phyloP scores from a whole-genome alignment of 768 basidiomycete species.

The Boletellus sp. region DNA sequence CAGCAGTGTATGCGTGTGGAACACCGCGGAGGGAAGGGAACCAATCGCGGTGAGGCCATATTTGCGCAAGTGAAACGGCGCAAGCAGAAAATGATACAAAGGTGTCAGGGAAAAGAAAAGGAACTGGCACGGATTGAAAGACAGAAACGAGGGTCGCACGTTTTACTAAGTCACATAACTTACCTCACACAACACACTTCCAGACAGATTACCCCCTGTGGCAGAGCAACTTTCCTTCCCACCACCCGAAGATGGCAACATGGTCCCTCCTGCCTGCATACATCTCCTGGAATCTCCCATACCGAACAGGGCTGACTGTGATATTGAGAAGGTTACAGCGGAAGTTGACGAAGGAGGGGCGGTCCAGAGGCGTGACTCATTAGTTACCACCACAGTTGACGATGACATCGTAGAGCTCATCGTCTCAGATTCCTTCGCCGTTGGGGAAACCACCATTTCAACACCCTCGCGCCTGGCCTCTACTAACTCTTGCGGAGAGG shows the following conservation, averaged over 20 bases:
- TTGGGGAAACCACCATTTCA: not conserved
- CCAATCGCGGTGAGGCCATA: constrained; percentile 13
- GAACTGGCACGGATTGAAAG: not conserved
- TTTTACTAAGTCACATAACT: constrained; percentile 8
- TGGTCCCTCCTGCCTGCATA: constrained; percentile 1
- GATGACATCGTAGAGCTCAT: constrained; percentile 5
- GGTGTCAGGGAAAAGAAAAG: not conserved
- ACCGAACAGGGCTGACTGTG: constrained; percentile 28
- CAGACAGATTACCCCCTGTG: constrained; percentile 47
- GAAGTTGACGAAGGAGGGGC: constrained; percentile 2
- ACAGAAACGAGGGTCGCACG: constrained; percentile 8
- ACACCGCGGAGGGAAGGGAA: constrained; percentile 1
- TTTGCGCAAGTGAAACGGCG: too few species aligned
- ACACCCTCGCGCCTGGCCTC: not conserved
- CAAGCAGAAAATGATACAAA: not conserved
- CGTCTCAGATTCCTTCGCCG: constrained; percentile 2
- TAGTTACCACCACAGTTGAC: not conserved
- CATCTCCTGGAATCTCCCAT: constrained; percentile 2
- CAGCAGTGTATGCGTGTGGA: constrained; percentile 1
- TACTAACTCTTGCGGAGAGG: not conserved
- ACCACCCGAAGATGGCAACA: not conserved
- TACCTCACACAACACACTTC: constrained; percentile 18
- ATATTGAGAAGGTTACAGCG: constrained; percentile 5
- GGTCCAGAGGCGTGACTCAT: constrained; percentile 23
- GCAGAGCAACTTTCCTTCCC: constrained; percentile 18